Evolutionary conservation across 2,329 filamentous ascomycete species (phyloP).

Genomic region (Colletotrichum horii): DNA sequence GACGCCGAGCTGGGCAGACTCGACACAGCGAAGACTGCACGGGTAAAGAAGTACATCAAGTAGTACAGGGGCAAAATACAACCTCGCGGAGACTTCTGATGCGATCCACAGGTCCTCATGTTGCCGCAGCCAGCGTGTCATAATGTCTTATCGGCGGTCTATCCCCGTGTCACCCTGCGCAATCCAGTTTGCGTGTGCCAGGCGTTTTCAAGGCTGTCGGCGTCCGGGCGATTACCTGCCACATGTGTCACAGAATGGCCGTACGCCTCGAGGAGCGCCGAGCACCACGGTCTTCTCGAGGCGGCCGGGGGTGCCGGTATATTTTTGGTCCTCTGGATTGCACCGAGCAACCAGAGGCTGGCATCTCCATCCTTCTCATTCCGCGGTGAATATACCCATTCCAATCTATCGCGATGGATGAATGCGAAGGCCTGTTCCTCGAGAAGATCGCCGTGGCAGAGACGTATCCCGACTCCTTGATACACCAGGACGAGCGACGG

Average conservation of each 20-base stretch:
- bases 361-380: neutral
- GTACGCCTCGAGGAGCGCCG: neutral
- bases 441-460: neutral
- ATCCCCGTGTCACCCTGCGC: neutral
- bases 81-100: neutral
- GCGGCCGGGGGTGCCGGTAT: neutral
- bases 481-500: neutral
- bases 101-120: neutral
- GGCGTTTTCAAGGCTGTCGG: neutral
- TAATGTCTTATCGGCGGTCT: neutral
- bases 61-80: neutral
- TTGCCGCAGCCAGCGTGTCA: neutral
- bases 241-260: neutral
- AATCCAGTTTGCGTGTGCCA: neutral
- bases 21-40: conserved; percentile 1
- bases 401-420: neutral
- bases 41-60: neutral
- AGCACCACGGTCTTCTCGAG: neutral
- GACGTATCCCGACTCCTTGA: conserved; percentile 1
- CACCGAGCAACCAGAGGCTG: neutral
- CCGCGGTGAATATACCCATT: neutral
- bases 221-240: neutral
- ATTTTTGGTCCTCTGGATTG: neutral
- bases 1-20: neutral
- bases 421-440: neutral